Base-by-base conservation (phyloP, 768 basidiomycete species). In the Boletus subparvulus region DNA sequence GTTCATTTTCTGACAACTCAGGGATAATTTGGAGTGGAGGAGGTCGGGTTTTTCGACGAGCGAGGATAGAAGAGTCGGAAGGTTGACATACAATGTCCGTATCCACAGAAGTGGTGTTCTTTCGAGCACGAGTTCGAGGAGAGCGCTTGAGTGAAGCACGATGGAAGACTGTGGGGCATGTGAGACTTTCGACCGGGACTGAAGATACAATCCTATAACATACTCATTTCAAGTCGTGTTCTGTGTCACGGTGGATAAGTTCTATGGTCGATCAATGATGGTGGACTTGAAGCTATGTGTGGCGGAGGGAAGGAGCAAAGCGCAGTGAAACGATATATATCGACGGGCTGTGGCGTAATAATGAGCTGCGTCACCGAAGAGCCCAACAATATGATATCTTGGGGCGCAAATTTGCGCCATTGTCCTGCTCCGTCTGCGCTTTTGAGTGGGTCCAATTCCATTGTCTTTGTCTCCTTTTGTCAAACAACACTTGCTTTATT, bases 1-100 rank as follows among this genome's bases (percentile, higher is more conserved):
- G 52, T 12, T 56, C 61, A 4, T 48, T 51, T 45, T 73, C 70
- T 14, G 69, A 64, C 35, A 64, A 40, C 40, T 71, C 70, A 5
- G 69, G 68, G 9, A 71, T 71, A 37, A 73, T 66, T 55, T 73
- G 69, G 33, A 71, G 71, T 26, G 69, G 66, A 11, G 67, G 68
- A 16, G 69, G 66, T 50, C 67, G 62, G 11, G 54, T 50, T 50
- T 61, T 65, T 37, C 44, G 63, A 33, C 52, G 49, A 35, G 47
- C 26, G 11, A 52, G 24, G 47, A 24, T 16, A 7, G 60, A 49
- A 17, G 59, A 47, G 40, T 51, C 55, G 28, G 63, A 32, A 39
- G 48, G 53, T 11, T 33, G 42, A 58, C 46, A 42, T 6, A 39
- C 49, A 19, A 36, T 17, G 46, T 61, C 65, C 14, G n/a, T 43